Conservation (phyloP, 371 early-diverging fungal species). For the Nosema bombycis region DNA sequence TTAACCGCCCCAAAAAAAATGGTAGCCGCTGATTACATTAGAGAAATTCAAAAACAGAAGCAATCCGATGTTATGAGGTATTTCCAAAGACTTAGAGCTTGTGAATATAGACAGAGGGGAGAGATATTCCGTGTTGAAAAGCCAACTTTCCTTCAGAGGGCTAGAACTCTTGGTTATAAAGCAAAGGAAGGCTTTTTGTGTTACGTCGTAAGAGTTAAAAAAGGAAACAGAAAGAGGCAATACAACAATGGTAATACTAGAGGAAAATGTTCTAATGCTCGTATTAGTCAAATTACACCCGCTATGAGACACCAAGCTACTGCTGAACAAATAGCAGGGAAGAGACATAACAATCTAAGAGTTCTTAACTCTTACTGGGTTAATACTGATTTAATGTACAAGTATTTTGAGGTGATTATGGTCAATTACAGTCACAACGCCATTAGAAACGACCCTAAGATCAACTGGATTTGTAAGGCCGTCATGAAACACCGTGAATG, state of each 20-base stretch:
- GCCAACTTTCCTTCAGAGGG: constrained; percentile 94
- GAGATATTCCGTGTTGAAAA: constrained; percentile 89
- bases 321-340: constrained; percentile 91
- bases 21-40: constrained; percentile 81
- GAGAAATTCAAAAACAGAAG: constrained; percentile 92
- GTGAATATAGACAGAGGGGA: constrained; percentile 93
- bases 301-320: constrained; percentile 79
- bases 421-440: constrained; percentile 90
- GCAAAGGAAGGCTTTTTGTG: constrained; percentile 93
- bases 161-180: constrained; percentile 93
- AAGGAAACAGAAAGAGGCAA: constrained; percentile 85
- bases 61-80: constrained; percentile 95
- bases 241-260: constrained; percentile 87
- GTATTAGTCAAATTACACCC: constrained; percentile 90
- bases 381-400: constrained; percentile 88
- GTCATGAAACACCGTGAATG: constrained; percentile 94
- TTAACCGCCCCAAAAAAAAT: constrained; percentile 57
- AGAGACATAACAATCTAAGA: constrained; percentile 81
- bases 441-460: constrained; percentile 88
- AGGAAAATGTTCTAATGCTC: constrained; percentile 92
- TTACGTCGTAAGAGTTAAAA: constrained; percentile 90
- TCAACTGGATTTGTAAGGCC: constrained; percentile 92
- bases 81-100: constrained; percentile 87
- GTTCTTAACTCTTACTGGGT: constrained; percentile 97
- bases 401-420: constrained; percentile 93